Percentiles rank a stretch among this genome's conserved stretches.
Evolutionary conservation across 2,329 filamentous ascomycete species (phyloP).

Genomic region (Ophiobolus disseminans): DNA sequence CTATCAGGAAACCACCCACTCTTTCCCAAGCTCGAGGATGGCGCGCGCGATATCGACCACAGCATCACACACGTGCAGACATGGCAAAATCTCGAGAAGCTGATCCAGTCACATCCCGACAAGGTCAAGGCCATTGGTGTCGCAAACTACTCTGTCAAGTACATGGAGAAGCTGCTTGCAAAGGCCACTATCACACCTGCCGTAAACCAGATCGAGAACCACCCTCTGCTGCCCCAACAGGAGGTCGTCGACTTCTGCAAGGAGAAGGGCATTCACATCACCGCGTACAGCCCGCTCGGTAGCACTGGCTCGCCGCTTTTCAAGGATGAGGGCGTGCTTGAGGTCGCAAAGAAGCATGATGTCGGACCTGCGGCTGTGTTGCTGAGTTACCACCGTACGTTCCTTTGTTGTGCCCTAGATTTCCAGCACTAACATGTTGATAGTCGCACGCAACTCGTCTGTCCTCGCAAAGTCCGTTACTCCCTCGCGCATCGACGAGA

Average conservation of each 20-base stretch:
- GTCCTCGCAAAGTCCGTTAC: conserved; percentile 78
- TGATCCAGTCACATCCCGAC: conserved; percentile 55
- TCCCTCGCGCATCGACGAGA: conserved; percentile 71
- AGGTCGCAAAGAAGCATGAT: conserved; percentile 59
- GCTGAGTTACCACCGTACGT: conserved; percentile 74
- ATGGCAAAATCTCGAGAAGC: conserved; percentile 77
- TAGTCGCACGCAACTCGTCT: conserved; percentile 72
- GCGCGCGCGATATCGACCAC: conserved; percentile 74
- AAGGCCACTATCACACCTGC: conserved; percentile 70
- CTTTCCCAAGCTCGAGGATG: conserved; percentile 78
- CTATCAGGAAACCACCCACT: conserved; percentile 68
- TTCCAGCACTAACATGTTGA: background rate
- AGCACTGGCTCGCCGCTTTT: conserved; percentile 58
- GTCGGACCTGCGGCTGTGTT: conserved; percentile 64
- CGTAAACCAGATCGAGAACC: conserved; percentile 77
- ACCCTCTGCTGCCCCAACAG: conserved; percentile 73
- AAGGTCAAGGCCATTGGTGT: conserved; percentile 60
- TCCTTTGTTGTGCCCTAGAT: background rate
- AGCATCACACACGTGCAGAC: conserved; percentile 75
- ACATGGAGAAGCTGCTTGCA: conserved; percentile 58
- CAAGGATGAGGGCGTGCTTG: conserved; percentile 55
- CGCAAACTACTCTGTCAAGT: conserved; percentile 58
- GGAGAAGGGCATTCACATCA: conserved; percentile 72
- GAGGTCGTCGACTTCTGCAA: conserved; percentile 74
- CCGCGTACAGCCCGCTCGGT: conserved; percentile 68